phyloP scores from a whole-genome alignment of 345 rosid genomes.

The Durio zibethinus region DNA sequence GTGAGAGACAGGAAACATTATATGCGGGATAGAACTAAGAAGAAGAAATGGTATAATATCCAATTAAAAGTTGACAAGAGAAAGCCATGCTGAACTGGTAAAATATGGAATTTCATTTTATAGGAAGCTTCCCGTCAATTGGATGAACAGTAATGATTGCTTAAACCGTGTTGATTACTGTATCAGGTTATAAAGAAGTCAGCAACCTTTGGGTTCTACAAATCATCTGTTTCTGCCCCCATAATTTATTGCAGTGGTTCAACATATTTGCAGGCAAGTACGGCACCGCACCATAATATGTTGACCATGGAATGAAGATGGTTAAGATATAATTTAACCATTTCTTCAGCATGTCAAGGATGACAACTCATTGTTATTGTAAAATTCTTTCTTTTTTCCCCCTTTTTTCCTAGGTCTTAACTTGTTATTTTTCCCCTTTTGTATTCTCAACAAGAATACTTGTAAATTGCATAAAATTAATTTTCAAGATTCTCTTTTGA shows the following conservation, averaged over 20 bases:
- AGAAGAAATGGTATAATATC: constrained; percentile 87
- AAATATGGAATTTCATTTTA: neutral
- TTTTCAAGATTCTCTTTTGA: constrained; percentile 21
- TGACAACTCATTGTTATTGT: constrained; percentile 33
- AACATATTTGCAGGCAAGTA: constrained; percentile 6
- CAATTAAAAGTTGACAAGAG: constrained; percentile 82
- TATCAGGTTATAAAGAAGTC: constrained; percentile 7
- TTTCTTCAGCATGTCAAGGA: constrained; percentile 17
- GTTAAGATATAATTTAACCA: constrained; percentile 8
- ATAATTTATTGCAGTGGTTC: constrained; percentile 9
- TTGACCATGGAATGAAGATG: constrained; percentile 6
- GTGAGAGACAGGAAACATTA: constrained; percentile 58
- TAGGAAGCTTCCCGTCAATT: neutral
- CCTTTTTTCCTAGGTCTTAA: constrained; percentile 1
- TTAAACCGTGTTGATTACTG: neutral
- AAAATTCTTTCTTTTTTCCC: constrained; percentile 19
- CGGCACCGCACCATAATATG: constrained; percentile 4
- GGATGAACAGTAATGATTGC: constrained; percentile 1
- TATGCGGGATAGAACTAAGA: constrained; percentile 53
- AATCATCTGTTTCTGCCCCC: neutral
- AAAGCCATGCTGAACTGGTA: constrained; percentile 71
- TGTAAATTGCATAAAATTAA: constrained; percentile 38
- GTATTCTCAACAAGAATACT: constrained; percentile 15
- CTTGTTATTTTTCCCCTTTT: constrained; percentile 3
- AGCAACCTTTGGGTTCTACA: neutral